Percentiles rank a stretch among this genome's conserved stretches.
Evolutionary conservation across 805 yeast species (phyloP).

Genomic region (Saccharomycodes ludwigii): DNA sequence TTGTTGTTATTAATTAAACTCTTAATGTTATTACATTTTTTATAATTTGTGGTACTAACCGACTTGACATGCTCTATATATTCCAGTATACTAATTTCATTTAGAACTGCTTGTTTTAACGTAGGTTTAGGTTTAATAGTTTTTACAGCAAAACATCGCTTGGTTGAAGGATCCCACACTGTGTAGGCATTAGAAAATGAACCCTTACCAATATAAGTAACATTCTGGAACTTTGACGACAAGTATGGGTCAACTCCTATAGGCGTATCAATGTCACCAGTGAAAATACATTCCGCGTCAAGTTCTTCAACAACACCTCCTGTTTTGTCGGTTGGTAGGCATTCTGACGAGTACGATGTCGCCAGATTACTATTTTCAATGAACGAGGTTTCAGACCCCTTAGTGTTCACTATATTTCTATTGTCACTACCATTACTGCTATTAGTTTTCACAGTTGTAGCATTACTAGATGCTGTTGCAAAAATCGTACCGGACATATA

Average conservation of each 20-base stretch:
- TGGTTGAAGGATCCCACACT: slow-evolving; percentile 53
- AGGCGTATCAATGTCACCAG: slow-evolving; percentile 9
- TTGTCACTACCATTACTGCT: too few relatives aligned
- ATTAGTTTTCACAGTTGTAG: too few relatives aligned
- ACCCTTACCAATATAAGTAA: slow-evolving; percentile 66
- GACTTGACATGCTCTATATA: slow-evolving; percentile 27
- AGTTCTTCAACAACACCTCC: slow-evolving; percentile 10
- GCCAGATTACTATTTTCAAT: too few relatives aligned
- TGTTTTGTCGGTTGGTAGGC: too few relatives aligned
- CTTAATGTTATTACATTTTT: too few relatives aligned
- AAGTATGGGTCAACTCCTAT: slow-evolving; percentile 26
- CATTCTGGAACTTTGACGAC: slow-evolving; percentile 42
- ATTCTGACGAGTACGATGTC: too few relatives aligned
- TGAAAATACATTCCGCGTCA: slow-evolving; percentile 11
- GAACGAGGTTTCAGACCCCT: too few relatives aligned
- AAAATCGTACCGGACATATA: too few relatives aligned
- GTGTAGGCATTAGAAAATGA: slow-evolving; percentile 85
- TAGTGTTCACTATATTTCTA: too few relatives aligned
- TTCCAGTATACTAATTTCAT: slow-evolving; percentile 66
- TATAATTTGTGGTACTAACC: slow-evolving; percentile 9
- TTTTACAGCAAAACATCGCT: slow-evolving; percentile 66
- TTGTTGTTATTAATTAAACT: too few relatives aligned
- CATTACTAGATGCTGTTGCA: too few relatives aligned
- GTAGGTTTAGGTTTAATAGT: slow-evolving; percentile 59
- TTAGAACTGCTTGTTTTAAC: slow-evolving; percentile 48